phyloP scores from a whole-genome alignment of 208 protist species.

The Trypanosoma grayi region DNA sequence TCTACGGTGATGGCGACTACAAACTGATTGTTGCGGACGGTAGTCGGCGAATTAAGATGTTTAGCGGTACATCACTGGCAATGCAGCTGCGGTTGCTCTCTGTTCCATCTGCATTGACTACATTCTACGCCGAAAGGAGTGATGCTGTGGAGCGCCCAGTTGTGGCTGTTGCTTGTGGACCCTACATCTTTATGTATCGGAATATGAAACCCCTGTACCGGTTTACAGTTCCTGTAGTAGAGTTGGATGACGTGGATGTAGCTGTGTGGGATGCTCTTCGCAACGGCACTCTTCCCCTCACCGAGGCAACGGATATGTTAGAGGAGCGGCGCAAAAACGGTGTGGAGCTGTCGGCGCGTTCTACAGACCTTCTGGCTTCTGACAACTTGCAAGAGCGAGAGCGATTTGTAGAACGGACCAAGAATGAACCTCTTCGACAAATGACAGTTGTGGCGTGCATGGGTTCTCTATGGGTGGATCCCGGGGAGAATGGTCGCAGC shows the following conservation, averaged over 20 bases:
- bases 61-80: slow-evolving; percentile 75
- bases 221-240: slow-evolving; percentile 74
- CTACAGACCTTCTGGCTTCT: slow-evolving; percentile 70
- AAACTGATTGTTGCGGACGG: slow-evolving; percentile 91
- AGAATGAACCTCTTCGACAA: slow-evolving; percentile 55
- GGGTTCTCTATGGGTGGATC: slow-evolving; percentile 59
- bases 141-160: slow-evolving; percentile 50
- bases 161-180: slow-evolving; percentile 85
- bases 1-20: slow-evolving; percentile 92
- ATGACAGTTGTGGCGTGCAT: slow-evolving; percentile 87
- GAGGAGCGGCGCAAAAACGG: slow-evolving; percentile 48
- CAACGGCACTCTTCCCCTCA: slow-evolving; percentile 27
- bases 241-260: slow-evolving; percentile 54
- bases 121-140: slow-evolving; percentile 76
- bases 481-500: slow-evolving; percentile 56
- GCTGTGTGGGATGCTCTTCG: slow-evolving; percentile 60
- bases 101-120: slow-evolving; percentile 80
- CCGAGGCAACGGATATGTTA: slow-evolving; percentile 41
- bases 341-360: slow-evolving; percentile 62
- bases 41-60: slow-evolving; percentile 80
- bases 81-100: slow-evolving; percentile 77
- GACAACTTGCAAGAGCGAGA: slow-evolving; percentile 46
- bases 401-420: slow-evolving; percentile 39
- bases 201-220: slow-evolving; percentile 92
- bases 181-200: slow-evolving; percentile 91